phyloP scores from a whole-genome alignment of 371 early-diverging fungal genomes.

The Actinomortierella ambigua region DNA sequence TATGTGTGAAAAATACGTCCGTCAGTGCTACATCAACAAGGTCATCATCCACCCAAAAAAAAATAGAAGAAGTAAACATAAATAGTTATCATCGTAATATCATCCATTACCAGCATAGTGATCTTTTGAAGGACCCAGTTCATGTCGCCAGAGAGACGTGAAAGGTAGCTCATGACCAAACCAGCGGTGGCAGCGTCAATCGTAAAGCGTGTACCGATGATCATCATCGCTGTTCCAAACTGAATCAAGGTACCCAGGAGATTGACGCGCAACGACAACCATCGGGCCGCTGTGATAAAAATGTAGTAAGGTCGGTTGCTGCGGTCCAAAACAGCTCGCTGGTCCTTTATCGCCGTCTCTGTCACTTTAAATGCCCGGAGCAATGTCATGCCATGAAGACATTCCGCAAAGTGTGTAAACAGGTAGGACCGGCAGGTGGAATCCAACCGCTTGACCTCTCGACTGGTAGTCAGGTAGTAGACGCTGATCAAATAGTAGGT shows the following conservation, averaged over 20 bases:
- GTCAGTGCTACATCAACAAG: constrained; percentile 66
- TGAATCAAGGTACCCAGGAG: constrained; percentile 18
- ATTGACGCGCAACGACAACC: constrained; percentile 20
- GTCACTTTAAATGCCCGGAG: constrained; percentile 78
- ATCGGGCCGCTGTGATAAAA: constrained; percentile 10
- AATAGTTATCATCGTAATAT: constrained; percentile 57
- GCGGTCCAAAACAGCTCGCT: constrained; percentile 15
- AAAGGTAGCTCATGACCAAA: constrained; percentile 33
- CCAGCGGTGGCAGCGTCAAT: constrained; percentile 31
- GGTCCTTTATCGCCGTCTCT: constrained; percentile 61
- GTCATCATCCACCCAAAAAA: no score
- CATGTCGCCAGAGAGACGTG: constrained; percentile 51
- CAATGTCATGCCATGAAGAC: constrained; percentile 71
- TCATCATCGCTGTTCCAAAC: constrained; percentile 23
- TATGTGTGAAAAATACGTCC: no score
- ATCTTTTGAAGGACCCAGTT: constrained; percentile 79
- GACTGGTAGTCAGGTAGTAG: constrained; percentile 63
- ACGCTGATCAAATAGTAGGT: constrained; percentile 24
- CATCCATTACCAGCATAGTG: constrained; percentile 28
- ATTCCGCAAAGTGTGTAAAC: constrained; percentile 85
- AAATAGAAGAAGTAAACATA: no score
- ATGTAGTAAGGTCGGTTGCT: constrained; percentile 22
- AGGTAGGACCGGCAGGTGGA: constrained; percentile 81
- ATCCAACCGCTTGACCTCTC: constrained; percentile 85
- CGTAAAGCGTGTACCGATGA: constrained; percentile 12